Evolutionary conservation across 2,329 filamentous ascomycete genomes (phyloP).

Genomic region (Epichloe sylvatica): DNA sequence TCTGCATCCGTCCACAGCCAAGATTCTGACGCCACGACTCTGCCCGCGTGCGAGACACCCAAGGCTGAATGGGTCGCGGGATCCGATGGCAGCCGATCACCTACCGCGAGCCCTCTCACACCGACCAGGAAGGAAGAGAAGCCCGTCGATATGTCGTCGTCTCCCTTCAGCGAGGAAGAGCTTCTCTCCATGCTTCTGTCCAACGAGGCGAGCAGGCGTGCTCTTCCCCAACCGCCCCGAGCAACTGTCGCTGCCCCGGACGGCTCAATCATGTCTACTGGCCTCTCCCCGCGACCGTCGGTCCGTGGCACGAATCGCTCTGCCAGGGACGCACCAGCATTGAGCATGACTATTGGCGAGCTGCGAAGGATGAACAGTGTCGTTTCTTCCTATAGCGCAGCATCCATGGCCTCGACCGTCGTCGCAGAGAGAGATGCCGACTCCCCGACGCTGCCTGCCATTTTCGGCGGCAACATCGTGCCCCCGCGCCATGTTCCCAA

Average conservation of each 20-base stretch:
- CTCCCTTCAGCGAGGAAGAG: slow-evolving; percentile 21
- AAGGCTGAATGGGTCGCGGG: slow-evolving; percentile 3
- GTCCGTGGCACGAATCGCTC: slow-evolving; percentile 8
- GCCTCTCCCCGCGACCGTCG: slow-evolving; percentile 15
- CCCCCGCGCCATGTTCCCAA: slow-evolving; percentile 18
- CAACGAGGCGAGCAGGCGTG: slow-evolving; percentile 10
- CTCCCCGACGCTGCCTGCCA: slow-evolving; percentile 25
- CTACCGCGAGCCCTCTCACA: slow-evolving; percentile 5
- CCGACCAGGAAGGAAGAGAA: not conserved
- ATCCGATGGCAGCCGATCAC: slow-evolving; percentile 4
- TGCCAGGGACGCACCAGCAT: slow-evolving; percentile 9
- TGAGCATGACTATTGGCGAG: slow-evolving; percentile 34
- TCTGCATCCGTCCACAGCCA: slow-evolving; percentile 13
- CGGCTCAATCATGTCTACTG: slow-evolving; percentile 13
- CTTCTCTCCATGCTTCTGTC: slow-evolving; percentile 19
- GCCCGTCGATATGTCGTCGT: slow-evolving; percentile 13
- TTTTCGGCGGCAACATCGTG: slow-evolving; percentile 26
- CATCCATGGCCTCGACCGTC: slow-evolving; percentile 21
- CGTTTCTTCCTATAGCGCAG: slow-evolving; percentile 30
- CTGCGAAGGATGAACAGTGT: slow-evolving; percentile 45
- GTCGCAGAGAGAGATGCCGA: slow-evolving; percentile 16
- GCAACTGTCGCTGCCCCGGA: slow-evolving; percentile 15
- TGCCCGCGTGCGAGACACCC: slow-evolving; percentile 8
- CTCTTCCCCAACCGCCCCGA: slow-evolving; percentile 19
- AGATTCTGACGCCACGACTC: slow-evolving; percentile 9